phyloP scores from a whole-genome alignment of 2,329 filamentous ascomycete species.

The Aspergillus nomiae region DNA sequence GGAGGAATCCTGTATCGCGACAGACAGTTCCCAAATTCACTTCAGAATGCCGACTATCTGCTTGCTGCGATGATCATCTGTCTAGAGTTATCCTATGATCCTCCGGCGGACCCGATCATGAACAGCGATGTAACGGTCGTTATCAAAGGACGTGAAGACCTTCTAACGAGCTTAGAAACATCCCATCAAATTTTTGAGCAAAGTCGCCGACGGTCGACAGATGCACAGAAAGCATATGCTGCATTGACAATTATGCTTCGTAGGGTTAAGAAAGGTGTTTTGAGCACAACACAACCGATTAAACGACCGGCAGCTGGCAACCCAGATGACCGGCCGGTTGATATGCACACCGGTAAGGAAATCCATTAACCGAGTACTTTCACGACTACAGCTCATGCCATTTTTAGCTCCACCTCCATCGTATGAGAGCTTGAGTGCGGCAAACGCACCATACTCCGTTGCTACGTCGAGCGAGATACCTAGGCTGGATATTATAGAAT shows the following conservation, averaged over 20 bases:
- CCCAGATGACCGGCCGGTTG: not conserved
- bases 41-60: constrained; percentile 63
- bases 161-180: constrained; percentile 27
- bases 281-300: not conserved
- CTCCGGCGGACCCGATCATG: constrained; percentile 9
- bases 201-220: constrained; percentile 24
- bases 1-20: constrained; percentile 56
- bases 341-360: constrained; percentile 1
- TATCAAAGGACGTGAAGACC: constrained; percentile 23
- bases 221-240: constrained; percentile 31
- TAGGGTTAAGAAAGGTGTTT: constrained; percentile 18
- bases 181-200: constrained; percentile 32
- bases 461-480: not conserved
- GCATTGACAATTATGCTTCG: constrained; percentile 33
- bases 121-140: constrained; percentile 18
- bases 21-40: constrained; percentile 60
- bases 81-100: constrained; percentile 40
- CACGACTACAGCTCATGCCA: not conserved
- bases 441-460: constrained; percentile 6
- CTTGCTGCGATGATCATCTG: constrained; percentile 64
- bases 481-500: constrained; percentile 8
- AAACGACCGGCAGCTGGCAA: not conserved
- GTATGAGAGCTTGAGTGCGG: constrained; percentile 15
- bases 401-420: constrained; percentile 14
- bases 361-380: not conserved